These are phyloP conservation scores for Sporothrix pseudoabietina DNA, from an alignment of 2,329 filamentous ascomycete species.

Conservation along the genomic window DNA sequence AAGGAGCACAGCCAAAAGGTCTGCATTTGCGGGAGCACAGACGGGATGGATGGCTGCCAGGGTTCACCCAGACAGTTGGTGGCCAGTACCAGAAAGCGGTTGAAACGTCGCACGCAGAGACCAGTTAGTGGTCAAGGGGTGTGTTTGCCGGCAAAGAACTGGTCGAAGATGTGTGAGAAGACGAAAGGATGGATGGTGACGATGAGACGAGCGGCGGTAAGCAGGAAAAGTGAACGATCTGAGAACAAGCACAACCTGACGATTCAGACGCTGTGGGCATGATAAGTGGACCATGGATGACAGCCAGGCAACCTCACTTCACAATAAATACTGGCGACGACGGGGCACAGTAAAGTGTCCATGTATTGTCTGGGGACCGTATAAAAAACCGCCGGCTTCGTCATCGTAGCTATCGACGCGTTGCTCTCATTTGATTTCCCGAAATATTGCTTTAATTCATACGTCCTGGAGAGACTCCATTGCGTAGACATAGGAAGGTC, in stretches of 20 bases:
- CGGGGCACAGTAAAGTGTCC: neutral
- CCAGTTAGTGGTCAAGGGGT: neutral
- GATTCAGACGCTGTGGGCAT: neutral
- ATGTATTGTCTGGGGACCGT: neutral
- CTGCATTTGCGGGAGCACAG: neutral
- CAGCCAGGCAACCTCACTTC: neutral
- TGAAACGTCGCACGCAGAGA: conserved; percentile 10
- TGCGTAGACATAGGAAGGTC: neutral
- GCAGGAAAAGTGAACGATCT: neutral
- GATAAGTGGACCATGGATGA: neutral
- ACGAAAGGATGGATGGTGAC: neutral
- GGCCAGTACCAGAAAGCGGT: neutral
- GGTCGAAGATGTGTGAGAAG: neutral
- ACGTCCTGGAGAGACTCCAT: neutral
- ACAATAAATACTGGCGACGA: neutral
- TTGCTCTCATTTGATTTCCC: neutral
- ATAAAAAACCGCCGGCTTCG: neutral
- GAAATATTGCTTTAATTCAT: neutral
- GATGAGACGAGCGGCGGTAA: neutral
- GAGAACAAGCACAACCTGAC: neutral
- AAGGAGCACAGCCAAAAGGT: neutral
- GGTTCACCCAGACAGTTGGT: neutral
- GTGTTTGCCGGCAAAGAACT: neutral
- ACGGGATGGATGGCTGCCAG: conserved; percentile 8
- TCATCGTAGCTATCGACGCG: neutral